A percentile compares a stretch with the other conserved stretches of the same genome.
Evolutionary conservation across 2,329 filamentous ascomycete genomes (phyloP).

Genomic region (Orbilia ellipsospora): DNA sequence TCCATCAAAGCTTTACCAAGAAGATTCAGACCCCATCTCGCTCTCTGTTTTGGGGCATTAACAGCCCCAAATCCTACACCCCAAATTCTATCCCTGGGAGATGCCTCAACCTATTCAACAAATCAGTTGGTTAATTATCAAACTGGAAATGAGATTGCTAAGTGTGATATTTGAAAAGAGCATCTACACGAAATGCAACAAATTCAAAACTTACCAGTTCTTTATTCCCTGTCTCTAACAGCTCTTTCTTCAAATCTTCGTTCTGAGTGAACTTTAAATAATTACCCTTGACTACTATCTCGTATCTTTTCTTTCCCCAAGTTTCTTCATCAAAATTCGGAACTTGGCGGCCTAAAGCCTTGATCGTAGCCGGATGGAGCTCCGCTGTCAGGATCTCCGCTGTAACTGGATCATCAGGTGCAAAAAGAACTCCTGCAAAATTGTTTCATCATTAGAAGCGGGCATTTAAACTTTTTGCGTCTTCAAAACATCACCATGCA

Average conservation of each 20-base stretch:
- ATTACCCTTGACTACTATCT: slow-evolving; percentile 67
- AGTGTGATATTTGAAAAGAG: not conserved
- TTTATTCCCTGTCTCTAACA: slow-evolving; percentile 71
- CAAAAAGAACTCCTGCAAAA: slow-evolving; percentile 46
- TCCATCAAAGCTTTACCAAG: slow-evolving; percentile 73
- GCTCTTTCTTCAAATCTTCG: slow-evolving; percentile 64
- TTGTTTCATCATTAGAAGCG: slow-evolving; percentile 32
- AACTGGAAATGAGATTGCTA: not conserved
- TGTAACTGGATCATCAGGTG: slow-evolving; percentile 61
- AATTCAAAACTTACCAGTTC: slow-evolving; percentile 64
- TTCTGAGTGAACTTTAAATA: slow-evolving; percentile 61
- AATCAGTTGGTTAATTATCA: slow-evolving; percentile 1
- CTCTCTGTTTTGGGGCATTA: slow-evolving; percentile 62
- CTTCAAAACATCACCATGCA: slow-evolving; percentile 22
- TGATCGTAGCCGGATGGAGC: slow-evolving; percentile 63
- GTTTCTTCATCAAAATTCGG: slow-evolving; percentile 66
- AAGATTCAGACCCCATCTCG: slow-evolving; percentile 74
- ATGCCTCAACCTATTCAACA: slow-evolving; percentile 67
- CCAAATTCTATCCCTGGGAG: slow-evolving; percentile 73
- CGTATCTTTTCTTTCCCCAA: slow-evolving; percentile 68
- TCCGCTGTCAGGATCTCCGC: slow-evolving; percentile 65
- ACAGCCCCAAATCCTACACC: slow-evolving; percentile 71
- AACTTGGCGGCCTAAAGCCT: slow-evolving; percentile 69
- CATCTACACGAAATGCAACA: slow-evolving; percentile 1
- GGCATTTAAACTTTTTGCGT: slow-evolving; percentile 23